phyloP scores from a whole-genome alignment of 257 asterid species.

The Capsicum chinense region DNA sequence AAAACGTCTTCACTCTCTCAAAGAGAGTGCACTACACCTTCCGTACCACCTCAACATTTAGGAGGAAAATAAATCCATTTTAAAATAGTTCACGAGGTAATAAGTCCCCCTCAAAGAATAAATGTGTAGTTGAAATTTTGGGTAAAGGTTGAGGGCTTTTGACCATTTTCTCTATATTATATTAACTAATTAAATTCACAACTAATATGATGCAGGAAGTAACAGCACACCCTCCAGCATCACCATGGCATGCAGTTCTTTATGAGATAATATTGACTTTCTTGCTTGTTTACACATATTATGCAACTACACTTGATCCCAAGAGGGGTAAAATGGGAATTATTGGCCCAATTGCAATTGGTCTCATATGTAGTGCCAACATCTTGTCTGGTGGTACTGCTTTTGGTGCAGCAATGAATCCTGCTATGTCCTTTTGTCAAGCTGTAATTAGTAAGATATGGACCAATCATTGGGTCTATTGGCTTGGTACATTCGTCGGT shows the following conservation, averaged over 20 bases:
- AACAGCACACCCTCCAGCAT: conserved; percentile 54
- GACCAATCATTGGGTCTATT: conserved; percentile 80
- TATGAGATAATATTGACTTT: conserved; percentile 80
- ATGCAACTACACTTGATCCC: conserved; percentile 79
- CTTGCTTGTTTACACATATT: conserved; percentile 72
- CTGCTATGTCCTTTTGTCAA: conserved; percentile 79
- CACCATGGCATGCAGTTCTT: conserved; percentile 54
- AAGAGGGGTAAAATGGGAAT: conserved; percentile 69
- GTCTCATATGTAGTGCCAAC: conserved; percentile 80
- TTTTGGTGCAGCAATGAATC: conserved; percentile 81
- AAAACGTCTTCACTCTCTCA: too few relatives aligned
- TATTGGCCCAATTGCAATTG: conserved; percentile 78
- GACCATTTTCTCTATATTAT: too few relatives aligned
- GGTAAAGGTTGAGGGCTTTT: too few relatives aligned
- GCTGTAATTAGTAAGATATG: conserved; percentile 80
- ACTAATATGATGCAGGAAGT: conserved; percentile 51
- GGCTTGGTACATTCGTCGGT: conserved; percentile 74
- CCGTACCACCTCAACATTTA: too few relatives aligned
- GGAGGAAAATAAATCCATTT: too few relatives aligned
- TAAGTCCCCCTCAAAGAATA: too few relatives aligned
- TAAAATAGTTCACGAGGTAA: too few relatives aligned
- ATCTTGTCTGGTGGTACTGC: conserved; percentile 80
- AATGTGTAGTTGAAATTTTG: too few relatives aligned
- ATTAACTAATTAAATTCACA: not conserved
- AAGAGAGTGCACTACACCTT: too few relatives aligned